Percentiles rank a stretch among this genome's conserved stretches.
Evolutionary conservation across 495 filamentous ascomycete genomes (phyloP).

Genomic region (Thermochaetoides thermophila): DNA sequence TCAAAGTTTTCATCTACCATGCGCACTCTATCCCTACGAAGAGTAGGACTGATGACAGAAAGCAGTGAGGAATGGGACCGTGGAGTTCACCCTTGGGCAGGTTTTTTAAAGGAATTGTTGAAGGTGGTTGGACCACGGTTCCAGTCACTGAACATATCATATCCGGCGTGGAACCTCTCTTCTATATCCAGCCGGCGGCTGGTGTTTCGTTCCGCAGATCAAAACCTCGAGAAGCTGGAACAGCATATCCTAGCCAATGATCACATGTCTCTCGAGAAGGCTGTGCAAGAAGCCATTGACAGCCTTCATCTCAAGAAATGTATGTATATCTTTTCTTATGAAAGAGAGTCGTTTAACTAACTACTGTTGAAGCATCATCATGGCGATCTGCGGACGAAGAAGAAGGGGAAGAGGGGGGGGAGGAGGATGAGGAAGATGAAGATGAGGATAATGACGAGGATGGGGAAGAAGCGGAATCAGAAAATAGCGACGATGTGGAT

Average conservation of each 20-base stretch:
- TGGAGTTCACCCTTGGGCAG: constrained; percentile 13
- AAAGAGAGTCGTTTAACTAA: no score
- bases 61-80: not conserved
- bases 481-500: not conserved
- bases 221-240: no score
- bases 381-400: no score
- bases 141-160: no score
- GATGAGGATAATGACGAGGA: constrained; percentile 5
- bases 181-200: no score
- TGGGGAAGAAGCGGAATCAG: not conserved
- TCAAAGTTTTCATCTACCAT: constrained; percentile 23
- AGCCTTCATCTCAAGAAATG: no score
- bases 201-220: no score
- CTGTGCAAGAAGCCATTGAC: not conserved
- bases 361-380: no score
- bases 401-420: constrained; percentile 5
- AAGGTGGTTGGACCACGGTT: constrained; percentile 5
- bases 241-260: no score
- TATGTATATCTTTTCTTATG: no score
- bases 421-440: constrained; percentile 7
- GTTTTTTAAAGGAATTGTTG: constrained; percentile 7
- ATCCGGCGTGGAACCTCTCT: no score
- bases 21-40: constrained; percentile 18
- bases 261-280: constrained; percentile 1
- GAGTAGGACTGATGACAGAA: constrained; percentile 8